A percentile compares a stretch with the other conserved stretches of the same genome.
Conservation (phyloP, 2,329 filamentous ascomycete species). For the Emericellopsis atlantica region DNA sequence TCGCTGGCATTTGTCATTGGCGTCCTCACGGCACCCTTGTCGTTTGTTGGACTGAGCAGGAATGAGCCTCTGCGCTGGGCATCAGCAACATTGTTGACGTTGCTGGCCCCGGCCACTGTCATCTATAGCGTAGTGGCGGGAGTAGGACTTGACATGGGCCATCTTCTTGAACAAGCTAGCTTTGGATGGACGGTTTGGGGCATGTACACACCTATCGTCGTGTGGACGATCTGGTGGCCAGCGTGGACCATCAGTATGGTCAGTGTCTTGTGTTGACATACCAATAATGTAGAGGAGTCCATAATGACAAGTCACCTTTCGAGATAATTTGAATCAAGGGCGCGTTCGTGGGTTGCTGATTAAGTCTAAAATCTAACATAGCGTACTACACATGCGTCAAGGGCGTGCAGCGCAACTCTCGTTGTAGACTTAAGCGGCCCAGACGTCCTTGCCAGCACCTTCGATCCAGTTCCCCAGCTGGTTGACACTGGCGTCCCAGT, state of each 20-base stretch:
- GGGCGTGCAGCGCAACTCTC: too few relatives aligned
- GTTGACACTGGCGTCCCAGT: conserved; percentile 96
- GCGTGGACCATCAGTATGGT: conserved; percentile 64
- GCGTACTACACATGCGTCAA: too few relatives aligned
- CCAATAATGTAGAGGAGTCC: too few relatives aligned
- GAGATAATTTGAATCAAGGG: too few relatives aligned
- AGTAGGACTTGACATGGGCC: conserved; percentile 28
- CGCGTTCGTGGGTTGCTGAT: too few relatives aligned
- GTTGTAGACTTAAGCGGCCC: conserved; percentile 54
- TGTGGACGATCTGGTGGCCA: conserved; percentile 96
- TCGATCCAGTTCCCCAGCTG: conserved; percentile 96
- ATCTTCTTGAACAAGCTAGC: conserved; percentile 58
- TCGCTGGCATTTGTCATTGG: conserved; percentile 78
- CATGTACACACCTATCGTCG: conserved; percentile 74
- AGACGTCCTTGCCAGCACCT: conserved; percentile 84
- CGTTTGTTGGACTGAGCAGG: conserved; percentile 49
- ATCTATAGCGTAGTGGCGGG: conserved; percentile 31
- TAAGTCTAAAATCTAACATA: too few relatives aligned
- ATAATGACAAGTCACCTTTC: too few relatives aligned
- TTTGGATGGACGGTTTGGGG: conserved; percentile 86
- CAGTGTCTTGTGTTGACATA: conserved; percentile 30
- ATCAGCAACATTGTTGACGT: conserved; percentile 38
- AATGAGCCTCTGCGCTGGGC: conserved; percentile 24
- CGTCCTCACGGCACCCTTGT: conserved; percentile 63
- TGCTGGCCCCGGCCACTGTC: conserved; percentile 50